Evolutionary conservation across 176 grass and related monocot species (phyloP).

Genomic region (Triticum monococcum): DNA sequence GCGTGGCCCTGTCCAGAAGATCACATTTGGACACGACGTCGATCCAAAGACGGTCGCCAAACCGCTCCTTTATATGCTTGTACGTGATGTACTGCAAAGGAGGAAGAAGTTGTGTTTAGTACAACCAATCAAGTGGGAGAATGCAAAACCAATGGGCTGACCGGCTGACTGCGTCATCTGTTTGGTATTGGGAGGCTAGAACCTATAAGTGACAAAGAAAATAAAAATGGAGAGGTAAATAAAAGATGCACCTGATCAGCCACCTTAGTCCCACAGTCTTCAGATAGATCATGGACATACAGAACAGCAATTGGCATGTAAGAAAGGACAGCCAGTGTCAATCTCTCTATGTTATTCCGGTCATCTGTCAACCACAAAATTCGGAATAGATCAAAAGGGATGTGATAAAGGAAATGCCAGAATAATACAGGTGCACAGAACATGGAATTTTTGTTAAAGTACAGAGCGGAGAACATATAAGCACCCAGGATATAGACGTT

Average conservation of each 20-base stretch:
- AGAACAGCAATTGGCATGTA: slow-evolving; percentile 83
- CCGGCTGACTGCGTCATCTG: too few species aligned
- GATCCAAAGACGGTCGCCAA: slow-evolving; percentile 62
- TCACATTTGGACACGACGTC: slow-evolving; percentile 92
- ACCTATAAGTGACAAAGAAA: not conserved
- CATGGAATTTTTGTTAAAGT: not conserved
- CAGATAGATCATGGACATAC: slow-evolving; percentile 89
- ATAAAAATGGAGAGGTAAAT: not conserved
- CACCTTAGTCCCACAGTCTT: slow-evolving; percentile 76
- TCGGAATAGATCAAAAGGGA: not conserved
- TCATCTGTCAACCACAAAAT: slow-evolving; percentile 57
- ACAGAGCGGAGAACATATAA: not conserved
- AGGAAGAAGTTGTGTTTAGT: not conserved
- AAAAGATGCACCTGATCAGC: slow-evolving; percentile 64
- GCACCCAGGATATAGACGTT: not conserved
- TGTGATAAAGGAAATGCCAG: not conserved
- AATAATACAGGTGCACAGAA: not conserved
- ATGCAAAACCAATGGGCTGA: not conserved
- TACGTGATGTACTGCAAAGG: slow-evolving; percentile 65
- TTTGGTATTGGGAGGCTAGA: not conserved
- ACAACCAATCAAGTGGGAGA: not conserved
- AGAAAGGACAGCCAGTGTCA: slow-evolving; percentile 82
- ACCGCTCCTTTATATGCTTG: slow-evolving; percentile 77
- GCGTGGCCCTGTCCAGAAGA: slow-evolving; percentile 53
- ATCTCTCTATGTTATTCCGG: slow-evolving; percentile 91